These are phyloP conservation scores for Aspergillus hancockii DNA, from an alignment of 495 filamentous ascomycete species.

Conservation along the genomic window DNA sequence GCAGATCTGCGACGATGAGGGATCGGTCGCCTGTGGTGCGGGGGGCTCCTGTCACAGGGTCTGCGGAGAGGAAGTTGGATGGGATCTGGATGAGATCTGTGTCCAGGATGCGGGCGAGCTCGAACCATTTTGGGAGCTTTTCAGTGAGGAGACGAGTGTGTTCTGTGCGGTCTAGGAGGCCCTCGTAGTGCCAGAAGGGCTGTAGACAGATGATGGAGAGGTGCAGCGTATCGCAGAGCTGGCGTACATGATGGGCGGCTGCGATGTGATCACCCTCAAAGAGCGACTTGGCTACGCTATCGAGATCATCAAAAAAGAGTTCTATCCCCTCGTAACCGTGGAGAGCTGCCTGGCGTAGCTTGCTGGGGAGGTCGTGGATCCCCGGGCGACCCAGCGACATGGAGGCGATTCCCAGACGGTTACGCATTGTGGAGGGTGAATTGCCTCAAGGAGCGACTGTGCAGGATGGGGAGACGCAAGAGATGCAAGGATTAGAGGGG, in stretches of 20 bases:
- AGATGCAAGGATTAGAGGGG: background rate
- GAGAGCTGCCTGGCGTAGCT: conserved; percentile 64
- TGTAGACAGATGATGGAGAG: conserved; percentile 72
- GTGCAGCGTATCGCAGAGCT: conserved; percentile 56
- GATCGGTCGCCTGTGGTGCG: conserved; percentile 54
- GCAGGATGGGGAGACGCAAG: background rate
- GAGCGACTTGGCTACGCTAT: conserved; percentile 61
- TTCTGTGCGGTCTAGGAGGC: conserved; percentile 62
- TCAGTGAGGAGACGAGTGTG: conserved; percentile 56
- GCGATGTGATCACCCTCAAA: conserved; percentile 48
- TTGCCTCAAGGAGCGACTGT: background rate
- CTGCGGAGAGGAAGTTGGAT: conserved; percentile 64
- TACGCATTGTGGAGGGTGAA: conserved; percentile 29
- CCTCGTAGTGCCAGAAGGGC: conserved; percentile 80
- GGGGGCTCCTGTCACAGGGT: conserved; percentile 32
- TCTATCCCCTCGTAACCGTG: conserved; percentile 74
- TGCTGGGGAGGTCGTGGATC: conserved; percentile 63
- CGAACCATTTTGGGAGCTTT: conserved; percentile 70
- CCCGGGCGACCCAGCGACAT: conserved; percentile 73
- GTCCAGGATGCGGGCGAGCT: conserved; percentile 59
- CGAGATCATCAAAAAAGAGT: conserved; percentile 79
- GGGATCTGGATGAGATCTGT: conserved; percentile 77
- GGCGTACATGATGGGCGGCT: conserved; percentile 58
- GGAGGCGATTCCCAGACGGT: conserved; percentile 60
- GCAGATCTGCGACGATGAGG: conserved; percentile 65